Evolutionary conservation across 768 basidiomycete species (phyloP).

Genomic region (Cystobasidiopsis lactophilus): DNA sequence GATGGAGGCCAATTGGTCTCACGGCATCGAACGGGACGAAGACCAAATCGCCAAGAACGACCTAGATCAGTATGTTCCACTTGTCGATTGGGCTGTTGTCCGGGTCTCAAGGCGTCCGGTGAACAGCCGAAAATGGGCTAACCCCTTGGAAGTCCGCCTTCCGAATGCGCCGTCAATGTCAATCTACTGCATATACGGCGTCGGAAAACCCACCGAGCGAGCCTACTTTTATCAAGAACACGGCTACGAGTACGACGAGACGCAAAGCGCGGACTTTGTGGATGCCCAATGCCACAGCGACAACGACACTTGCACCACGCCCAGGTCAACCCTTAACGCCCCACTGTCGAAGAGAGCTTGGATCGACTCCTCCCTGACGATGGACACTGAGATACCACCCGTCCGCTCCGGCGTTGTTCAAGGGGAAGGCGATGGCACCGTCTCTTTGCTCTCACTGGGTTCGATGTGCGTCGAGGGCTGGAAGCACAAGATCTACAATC

Average conservation of each 20-base stretch:
- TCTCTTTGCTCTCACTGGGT: slow-evolving; percentile 59
- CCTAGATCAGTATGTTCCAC: slow-evolving; percentile 31
- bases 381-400: slow-evolving; percentile 29
- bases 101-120: too few relatives aligned
- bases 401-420: slow-evolving; percentile 12
- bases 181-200: slow-evolving; percentile 60
- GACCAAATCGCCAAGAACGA: slow-evolving; percentile 42
- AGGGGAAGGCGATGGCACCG: slow-evolving; percentile 78
- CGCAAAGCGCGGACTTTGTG: slow-evolving; percentile 27
- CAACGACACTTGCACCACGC: slow-evolving; percentile 7
- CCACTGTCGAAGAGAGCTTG: slow-evolving; percentile 40
- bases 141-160: slow-evolving; percentile 33
- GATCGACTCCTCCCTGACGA: slow-evolving; percentile 68
- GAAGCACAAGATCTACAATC: slow-evolving; percentile 76
- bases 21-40: slow-evolving; percentile 62
- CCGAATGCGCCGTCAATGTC: slow-evolving; percentile 80
- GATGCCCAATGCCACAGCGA: slow-evolving; percentile 32
- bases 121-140: slow-evolving; percentile 53
- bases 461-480: slow-evolving; percentile 96
- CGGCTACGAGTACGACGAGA: slow-evolving; percentile 44
- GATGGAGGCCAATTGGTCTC: slow-evolving; percentile 65
- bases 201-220: slow-evolving; percentile 56
- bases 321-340: slow-evolving; percentile 25
- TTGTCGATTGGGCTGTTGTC: too few relatives aligned
- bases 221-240: slow-evolving; percentile 30